Evolutionary conservation across 805 yeast species (phyloP).

Genomic region (Hanseniaspora vineae): DNA sequence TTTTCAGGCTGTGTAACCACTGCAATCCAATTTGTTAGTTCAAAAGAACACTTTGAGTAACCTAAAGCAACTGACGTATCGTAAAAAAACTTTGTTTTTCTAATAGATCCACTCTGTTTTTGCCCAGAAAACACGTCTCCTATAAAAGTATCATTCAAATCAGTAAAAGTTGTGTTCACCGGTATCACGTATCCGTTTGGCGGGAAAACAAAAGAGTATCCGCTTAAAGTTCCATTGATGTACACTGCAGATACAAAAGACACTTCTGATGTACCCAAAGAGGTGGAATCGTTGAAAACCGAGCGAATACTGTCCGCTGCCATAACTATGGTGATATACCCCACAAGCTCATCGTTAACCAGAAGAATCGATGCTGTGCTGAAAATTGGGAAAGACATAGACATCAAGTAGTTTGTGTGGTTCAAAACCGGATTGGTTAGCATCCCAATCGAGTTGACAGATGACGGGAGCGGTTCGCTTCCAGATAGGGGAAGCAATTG

Average conservation of each 20-base stretch:
- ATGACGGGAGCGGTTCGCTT: slow-evolving; percentile 33
- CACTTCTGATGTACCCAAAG: slow-evolving; percentile 26
- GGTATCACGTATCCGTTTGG: slow-evolving; percentile 16
- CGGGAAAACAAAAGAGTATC: slow-evolving; percentile 32
- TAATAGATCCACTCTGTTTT: slow-evolving; percentile 27
- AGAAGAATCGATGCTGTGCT: slow-evolving; percentile 60
- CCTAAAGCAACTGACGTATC: slow-evolving; percentile 41
- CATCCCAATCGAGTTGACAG: slow-evolving; percentile 32
- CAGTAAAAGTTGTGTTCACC: background rate
- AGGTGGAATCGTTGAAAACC: slow-evolving; percentile 30
- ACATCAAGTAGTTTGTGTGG: slow-evolving; percentile 39
- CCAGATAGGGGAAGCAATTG: slow-evolving; percentile 38
- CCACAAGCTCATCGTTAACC: slow-evolving; percentile 46
- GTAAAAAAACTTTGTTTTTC: slow-evolving; percentile 26
- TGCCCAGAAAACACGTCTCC: slow-evolving; percentile 24
- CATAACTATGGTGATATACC: slow-evolving; percentile 53
- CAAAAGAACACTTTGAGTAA: slow-evolving; percentile 32
- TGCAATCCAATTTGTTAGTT: slow-evolving; percentile 54
- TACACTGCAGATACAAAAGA: slow-evolving; percentile 17
- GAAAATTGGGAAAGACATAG: slow-evolving; percentile 66
- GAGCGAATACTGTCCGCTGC: slow-evolving; percentile 30
- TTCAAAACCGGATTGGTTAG: slow-evolving; percentile 56
- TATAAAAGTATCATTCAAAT: slow-evolving; percentile 22
- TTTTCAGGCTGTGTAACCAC: slow-evolving; percentile 50
- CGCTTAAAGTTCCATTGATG: slow-evolving; percentile 14